Evolutionary conservation across 2,329 filamentous ascomycete species (phyloP).

Genomic region (Alternaria alternata): DNA sequence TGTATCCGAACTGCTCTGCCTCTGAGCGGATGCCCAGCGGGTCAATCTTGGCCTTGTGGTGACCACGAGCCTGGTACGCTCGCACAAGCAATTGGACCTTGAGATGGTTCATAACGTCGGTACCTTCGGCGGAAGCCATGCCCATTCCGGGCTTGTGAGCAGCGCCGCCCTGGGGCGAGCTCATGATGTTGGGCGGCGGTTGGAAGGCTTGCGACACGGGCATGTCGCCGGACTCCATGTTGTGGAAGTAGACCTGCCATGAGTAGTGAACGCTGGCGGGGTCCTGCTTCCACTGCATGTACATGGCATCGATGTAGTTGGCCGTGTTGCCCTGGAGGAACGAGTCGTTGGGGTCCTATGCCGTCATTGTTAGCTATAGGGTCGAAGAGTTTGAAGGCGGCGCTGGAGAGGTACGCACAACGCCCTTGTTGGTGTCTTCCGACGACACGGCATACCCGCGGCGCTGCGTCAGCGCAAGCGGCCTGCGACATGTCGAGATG

Average conservation of each 20-base stretch:
- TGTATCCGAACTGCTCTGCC: conserved; percentile 82
- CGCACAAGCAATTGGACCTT: conserved; percentile 97
- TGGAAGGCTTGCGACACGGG: conserved; percentile 97
- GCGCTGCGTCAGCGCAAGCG: conserved; percentile 57
- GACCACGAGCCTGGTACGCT: conserved; percentile 96
- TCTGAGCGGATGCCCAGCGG: conserved; percentile 92
- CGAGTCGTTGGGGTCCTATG: conserved; percentile 85
- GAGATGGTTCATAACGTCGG: conserved; percentile 92
- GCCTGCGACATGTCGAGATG: conserved; percentile 58
- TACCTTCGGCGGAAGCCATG: conserved; percentile 71
- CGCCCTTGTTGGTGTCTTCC: conserved; percentile 67
- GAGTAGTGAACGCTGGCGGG: conserved; percentile 94
- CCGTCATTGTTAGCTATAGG: conserved; percentile 38
- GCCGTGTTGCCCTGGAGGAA: conserved; percentile 97
- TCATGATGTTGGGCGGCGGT: conserved; percentile 90
- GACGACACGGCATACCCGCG: conserved; percentile 67
- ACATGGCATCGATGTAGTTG: conserved; percentile 99
- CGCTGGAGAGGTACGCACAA: conserved; percentile 57
- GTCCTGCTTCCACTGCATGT: conserved; percentile 95
- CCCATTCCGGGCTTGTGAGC: conserved; percentile 74
- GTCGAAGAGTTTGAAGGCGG: conserved; percentile 21
- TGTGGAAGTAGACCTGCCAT: conserved; percentile 99
- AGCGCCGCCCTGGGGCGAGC: conserved; percentile 78
- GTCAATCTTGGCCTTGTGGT: conserved; percentile 98
- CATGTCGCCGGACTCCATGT: conserved; percentile 99